phyloP scores from a whole-genome alignment of 2,329 filamentous ascomycete genomes.

The Graphilbum ipis-grandicollis region DNA sequence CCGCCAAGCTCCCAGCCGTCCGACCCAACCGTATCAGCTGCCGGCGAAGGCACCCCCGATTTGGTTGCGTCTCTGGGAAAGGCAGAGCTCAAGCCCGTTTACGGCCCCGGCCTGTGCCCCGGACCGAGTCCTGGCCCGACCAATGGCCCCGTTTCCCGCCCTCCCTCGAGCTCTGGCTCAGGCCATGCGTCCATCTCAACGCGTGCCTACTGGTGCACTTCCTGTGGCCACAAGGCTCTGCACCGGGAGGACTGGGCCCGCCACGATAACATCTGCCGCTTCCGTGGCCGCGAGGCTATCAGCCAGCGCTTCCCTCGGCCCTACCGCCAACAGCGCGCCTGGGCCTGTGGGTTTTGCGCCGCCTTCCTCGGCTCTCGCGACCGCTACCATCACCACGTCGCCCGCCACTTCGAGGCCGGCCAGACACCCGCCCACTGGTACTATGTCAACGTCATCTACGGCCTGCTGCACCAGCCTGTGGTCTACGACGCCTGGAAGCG shows the following conservation, averaged over 20 bases:
- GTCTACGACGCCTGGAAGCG: constrained; percentile 45
- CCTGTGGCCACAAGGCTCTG: constrained; percentile 47
- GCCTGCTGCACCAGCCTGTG: constrained; percentile 46
- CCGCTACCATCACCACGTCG: constrained; percentile 51
- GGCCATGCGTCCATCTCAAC: constrained; percentile 7
- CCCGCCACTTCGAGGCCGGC: constrained; percentile 46
- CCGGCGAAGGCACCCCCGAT: too few species aligned
- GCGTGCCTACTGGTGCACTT: constrained; percentile 39
- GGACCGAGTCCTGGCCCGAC: too few species aligned
- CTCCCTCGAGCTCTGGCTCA: neutral
- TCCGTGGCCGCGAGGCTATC: constrained; percentile 35
- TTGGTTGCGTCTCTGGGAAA: too few species aligned
- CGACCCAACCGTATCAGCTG: too few species aligned
- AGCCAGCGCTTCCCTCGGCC: neutral
- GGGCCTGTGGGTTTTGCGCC: constrained; percentile 53
- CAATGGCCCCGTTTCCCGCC: neutral
- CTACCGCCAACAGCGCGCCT: constrained; percentile 34
- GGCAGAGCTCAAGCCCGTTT: too few species aligned
- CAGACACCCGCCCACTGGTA: constrained; percentile 50
- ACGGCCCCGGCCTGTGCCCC: too few species aligned
- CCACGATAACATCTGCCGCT: constrained; percentile 48
- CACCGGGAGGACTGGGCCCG: constrained; percentile 54
- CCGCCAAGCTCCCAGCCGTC: too few species aligned
- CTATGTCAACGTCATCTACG: constrained; percentile 51
- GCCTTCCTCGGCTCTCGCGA: constrained; percentile 45